Base-by-base conservation (phyloP, 805 yeast species). In the Hanseniaspora pseudoguilliermondii region DNA sequence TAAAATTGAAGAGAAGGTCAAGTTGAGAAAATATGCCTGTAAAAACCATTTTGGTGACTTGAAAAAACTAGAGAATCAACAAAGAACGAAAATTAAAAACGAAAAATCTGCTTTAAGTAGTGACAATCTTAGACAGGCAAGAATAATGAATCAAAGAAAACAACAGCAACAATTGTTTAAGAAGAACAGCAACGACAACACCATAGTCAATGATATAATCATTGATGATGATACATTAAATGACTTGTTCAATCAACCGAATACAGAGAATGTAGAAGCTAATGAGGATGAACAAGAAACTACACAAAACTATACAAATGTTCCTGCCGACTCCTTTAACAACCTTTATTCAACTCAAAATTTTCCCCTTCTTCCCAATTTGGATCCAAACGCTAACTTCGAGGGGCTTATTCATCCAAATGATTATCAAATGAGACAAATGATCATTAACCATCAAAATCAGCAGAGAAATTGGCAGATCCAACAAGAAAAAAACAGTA, bases 1-100 rank as follows among this genome's bases (percentile, higher is more conserved):
- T 97, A 76, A 87, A 64, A 77, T 93, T 16, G 96, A 91, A 64
- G 97, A 93, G 65, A 77, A 75, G 49, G 76, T 83, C n/a, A 79
- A 82, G 62, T 74, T 87, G 18, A 75, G 76, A 59, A 76, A 80
- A 2, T 65, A 71, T 61, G 70, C 82, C 34, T 89, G 96, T 69
- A 66, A 69, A 9, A 58, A 69, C 38, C 95, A 87, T 65, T 67
- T 67, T 42, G 59, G 69, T 11, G 82, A 82, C 62, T 69, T 82
- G 50, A 71, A 60, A 39, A 59, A 60, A 46, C 42, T 66, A 20
- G 70, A 68, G 56, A 59, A 61, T 20, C 59, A 60, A 27, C 63
- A 63, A 3, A 61, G 59, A 49, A 57, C 59, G 21, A 62, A 63
- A 38, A 68, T 71, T 51, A 78, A 76, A 57, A 79, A 75, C 9